Percentiles rank a stretch among this genome's conserved stretches.
Conservation (phyloP, 352 stramenopile species). For the Phytophthora sp. region DNA sequence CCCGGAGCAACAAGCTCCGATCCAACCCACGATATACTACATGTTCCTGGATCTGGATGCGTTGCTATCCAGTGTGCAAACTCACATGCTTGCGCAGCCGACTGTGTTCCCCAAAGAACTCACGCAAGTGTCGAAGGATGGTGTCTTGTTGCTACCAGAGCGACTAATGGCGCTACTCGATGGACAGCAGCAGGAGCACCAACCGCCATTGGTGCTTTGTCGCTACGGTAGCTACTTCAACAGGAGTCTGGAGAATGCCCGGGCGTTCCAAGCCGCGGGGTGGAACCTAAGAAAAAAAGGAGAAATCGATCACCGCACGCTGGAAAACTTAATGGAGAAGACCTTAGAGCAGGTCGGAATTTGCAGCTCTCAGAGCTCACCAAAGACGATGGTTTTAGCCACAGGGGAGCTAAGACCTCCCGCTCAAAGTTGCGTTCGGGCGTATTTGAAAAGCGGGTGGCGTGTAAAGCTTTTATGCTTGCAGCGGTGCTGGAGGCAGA, state of each 20-base stretch:
- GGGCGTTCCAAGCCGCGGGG: background rate
- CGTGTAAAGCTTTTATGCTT: constrained; percentile 12
- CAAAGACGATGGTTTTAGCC: constrained; percentile 4
- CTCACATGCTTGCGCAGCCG: constrained; percentile 5
- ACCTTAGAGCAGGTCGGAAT: constrained; percentile 5
- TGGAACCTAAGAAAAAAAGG: constrained; percentile 17
- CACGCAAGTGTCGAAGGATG: background rate
- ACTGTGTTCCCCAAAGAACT: constrained; percentile 11
- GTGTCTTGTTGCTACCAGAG: constrained; percentile 1
- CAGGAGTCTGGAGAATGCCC: constrained; percentile 5
- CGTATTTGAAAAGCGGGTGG: constrained; percentile 10
- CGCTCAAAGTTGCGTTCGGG: constrained; percentile 9
- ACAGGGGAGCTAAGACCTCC: constrained; percentile 5
- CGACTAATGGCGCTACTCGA: constrained; percentile 6
- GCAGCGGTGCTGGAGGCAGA: constrained; percentile 8
- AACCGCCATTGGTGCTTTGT: background rate
- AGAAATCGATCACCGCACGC: constrained; percentile 6
- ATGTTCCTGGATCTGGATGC: constrained; percentile 15
- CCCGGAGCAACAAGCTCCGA: background rate
- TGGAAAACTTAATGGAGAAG: constrained; percentile 15
- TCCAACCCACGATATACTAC: background rate
- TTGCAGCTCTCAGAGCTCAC: background rate
- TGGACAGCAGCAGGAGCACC: background rate
- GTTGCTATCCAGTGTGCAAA: background rate
- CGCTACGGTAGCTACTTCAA: constrained; percentile 20